These are phyloP conservation scores for Gamarada debralockiae DNA, from an alignment of 495 filamentous ascomycete species.

Conservation along the genomic window DNA sequence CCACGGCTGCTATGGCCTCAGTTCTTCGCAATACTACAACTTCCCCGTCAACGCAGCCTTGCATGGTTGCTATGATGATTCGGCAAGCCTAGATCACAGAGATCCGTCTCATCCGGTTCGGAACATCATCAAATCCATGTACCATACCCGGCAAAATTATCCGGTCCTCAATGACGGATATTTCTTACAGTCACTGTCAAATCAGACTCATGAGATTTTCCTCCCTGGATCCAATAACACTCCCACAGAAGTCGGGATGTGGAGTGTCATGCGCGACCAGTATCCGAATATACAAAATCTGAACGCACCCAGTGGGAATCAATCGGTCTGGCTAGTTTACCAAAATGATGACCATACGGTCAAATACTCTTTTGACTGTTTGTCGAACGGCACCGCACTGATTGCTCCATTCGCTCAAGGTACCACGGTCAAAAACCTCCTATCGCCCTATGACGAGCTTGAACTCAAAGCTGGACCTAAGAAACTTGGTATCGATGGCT, in stretches of 20 bases:
- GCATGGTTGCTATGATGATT: too few relatives aligned
- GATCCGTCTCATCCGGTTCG: too few relatives aligned
- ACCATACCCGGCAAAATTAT: conserved; percentile 53
- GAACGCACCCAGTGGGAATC: conserved; percentile 19
- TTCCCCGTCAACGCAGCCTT: conserved; percentile 62
- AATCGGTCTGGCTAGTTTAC: neutral
- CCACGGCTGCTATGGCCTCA: conserved; percentile 63
- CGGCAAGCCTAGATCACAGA: too few relatives aligned
- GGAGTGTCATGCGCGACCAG: conserved; percentile 57
- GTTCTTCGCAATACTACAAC: conserved; percentile 52
- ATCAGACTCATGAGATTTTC: conserved; percentile 49
- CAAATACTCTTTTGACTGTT: neutral
- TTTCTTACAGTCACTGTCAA: conserved; percentile 54
- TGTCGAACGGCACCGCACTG: neutral
- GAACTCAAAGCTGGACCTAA: too few relatives aligned
- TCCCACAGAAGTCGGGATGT: conserved; percentile 62
- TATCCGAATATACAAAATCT: conserved; percentile 53
- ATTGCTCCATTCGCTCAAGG: neutral
- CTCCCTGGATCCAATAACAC: conserved; percentile 51
- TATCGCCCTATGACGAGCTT: too few relatives aligned
- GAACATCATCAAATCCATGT: conserved; percentile 66
- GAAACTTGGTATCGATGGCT: too few relatives aligned
- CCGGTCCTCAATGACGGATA: conserved; percentile 64
- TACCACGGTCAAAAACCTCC: conserved; percentile 53
- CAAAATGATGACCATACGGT: neutral